Evolutionary conservation across 768 basidiomycete species (phyloP).

Genomic region (Lentinula raphanica): DNA sequence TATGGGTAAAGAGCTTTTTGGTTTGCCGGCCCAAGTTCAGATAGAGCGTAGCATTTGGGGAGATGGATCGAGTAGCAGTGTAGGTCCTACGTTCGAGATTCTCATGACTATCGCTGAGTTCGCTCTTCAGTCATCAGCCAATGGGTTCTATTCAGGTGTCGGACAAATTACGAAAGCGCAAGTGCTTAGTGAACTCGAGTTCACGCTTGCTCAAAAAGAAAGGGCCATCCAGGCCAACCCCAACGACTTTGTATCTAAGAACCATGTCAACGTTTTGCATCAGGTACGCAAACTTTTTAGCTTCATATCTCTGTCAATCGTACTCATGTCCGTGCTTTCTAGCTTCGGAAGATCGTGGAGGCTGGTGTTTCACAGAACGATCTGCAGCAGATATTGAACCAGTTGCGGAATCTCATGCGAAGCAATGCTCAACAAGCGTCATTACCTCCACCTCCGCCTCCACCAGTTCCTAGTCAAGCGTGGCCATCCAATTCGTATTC

Average conservation of each 20-base stretch:
- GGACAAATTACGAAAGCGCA: slow-evolving; percentile 65
- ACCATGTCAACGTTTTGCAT: slow-evolving; percentile 72
- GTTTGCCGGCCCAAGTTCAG: slow-evolving; percentile 67
- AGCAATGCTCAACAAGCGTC: slow-evolving; percentile 25
- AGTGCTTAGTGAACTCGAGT: slow-evolving; percentile 80
- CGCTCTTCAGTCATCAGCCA: slow-evolving; percentile 5
- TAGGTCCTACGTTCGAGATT: slow-evolving; percentile 23
- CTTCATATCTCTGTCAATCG: slow-evolving; percentile 4
- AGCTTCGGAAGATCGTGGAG: slow-evolving; percentile 73
- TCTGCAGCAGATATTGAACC: slow-evolving; percentile 67
- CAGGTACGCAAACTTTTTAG: slow-evolving; percentile 39
- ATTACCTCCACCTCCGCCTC: slow-evolving; percentile 25
- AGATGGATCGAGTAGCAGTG: slow-evolving; percentile 40
- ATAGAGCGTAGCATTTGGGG: slow-evolving; percentile 87
- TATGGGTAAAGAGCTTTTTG: slow-evolving; percentile 78
- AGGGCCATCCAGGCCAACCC: slow-evolving; percentile 66
- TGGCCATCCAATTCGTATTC: slow-evolving; percentile 14
- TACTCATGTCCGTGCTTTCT: slow-evolving; percentile 8
- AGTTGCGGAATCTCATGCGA: slow-evolving; percentile 60
- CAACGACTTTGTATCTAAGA: slow-evolving; percentile 61
- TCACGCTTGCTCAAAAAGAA: slow-evolving; percentile 77
- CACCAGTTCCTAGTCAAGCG: slow-evolving; percentile 16
- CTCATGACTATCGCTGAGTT: slow-evolving; percentile 5
- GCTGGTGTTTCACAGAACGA: slow-evolving; percentile 78
- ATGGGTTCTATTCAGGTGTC: slow-evolving; percentile 32